Conservation (phyloP, 2,329 filamentous ascomycete species). For the Metarhizium rileyi region DNA sequence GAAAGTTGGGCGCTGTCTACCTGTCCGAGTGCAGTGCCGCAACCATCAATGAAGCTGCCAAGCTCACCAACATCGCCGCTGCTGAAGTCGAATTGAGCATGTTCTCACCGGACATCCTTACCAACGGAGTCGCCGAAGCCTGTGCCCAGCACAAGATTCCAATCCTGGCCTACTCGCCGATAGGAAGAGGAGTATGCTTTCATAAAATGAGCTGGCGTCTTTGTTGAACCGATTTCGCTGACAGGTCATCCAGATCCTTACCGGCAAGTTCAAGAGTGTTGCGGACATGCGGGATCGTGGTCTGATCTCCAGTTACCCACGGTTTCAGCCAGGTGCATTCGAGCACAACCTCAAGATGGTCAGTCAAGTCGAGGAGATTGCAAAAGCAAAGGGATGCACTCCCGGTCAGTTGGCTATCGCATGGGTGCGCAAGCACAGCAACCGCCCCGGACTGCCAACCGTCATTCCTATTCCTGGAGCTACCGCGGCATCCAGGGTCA, state of each 20-base stretch:
- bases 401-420: slow-evolving; percentile 56
- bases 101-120: slow-evolving; percentile 36
- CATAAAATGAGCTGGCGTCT: background rate
- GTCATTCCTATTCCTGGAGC: slow-evolving; percentile 61
- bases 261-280: slow-evolving; percentile 16
- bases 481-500: slow-evolving; percentile 43
- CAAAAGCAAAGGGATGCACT: slow-evolving; percentile 49
- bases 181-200: slow-evolving; percentile 7
- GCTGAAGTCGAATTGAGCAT: slow-evolving; percentile 47
- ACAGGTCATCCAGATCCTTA: slow-evolving; percentile 17
- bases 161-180: slow-evolving; percentile 54
- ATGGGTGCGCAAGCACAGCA: slow-evolving; percentile 47
- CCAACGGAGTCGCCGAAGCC: slow-evolving; percentile 41
- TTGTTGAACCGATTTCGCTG: slow-evolving; percentile 1
- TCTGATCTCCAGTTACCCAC: slow-evolving; percentile 30
- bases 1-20: slow-evolving; percentile 40
- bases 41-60: slow-evolving; percentile 39
- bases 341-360: slow-evolving; percentile 55
- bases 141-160: slow-evolving; percentile 58
- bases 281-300: slow-evolving; percentile 15
- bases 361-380: slow-evolving; percentile 44
- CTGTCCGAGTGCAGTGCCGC: slow-evolving; percentile 41
- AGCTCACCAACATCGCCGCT: slow-evolving; percentile 32
- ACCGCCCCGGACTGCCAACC: slow-evolving; percentile 39
- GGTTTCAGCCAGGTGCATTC: slow-evolving; percentile 55